Percentiles rank a stretch among this genome's conserved stretches.
Conservation (phyloP, 306 rosid genomes). For the Cucurbita pepo region DNA sequence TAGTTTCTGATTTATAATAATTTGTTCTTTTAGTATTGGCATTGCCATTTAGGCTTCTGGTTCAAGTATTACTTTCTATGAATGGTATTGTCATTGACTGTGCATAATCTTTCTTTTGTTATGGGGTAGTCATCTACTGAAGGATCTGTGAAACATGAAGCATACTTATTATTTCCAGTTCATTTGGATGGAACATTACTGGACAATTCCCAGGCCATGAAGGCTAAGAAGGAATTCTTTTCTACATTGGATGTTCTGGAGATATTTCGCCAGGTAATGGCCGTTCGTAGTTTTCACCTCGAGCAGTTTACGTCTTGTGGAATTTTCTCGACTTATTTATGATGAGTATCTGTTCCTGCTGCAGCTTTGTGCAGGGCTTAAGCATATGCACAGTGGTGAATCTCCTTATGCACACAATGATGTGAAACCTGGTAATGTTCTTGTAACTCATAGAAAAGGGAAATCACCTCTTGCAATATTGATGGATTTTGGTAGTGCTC, state of each 20-base stretch:
- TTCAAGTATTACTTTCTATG: not conserved
- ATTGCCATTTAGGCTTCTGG: not conserved
- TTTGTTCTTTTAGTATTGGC: not conserved
- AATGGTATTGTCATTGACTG: not conserved
- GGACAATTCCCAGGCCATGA: slow-evolving; percentile 80
- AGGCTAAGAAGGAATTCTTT: slow-evolving; percentile 68
- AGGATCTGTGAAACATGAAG: slow-evolving; percentile 85
- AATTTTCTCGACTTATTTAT: not conserved
- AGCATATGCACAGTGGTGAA: slow-evolving; percentile 88
- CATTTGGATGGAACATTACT: slow-evolving; percentile 96
- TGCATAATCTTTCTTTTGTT: slow-evolving; percentile 8
- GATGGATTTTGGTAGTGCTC: slow-evolving; percentile 98
- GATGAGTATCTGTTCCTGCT: not conserved
- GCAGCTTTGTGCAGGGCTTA: slow-evolving; percentile 97
- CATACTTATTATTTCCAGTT: slow-evolving; percentile 92
- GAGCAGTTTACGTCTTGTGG: not conserved
- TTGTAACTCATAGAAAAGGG: slow-evolving; percentile 68
- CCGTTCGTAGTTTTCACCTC: not conserved
- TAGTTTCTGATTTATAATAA: not conserved
- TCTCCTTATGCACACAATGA: slow-evolving; percentile 98
- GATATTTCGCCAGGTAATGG: slow-evolving; percentile 73
- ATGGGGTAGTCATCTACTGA: slow-evolving; percentile 55
- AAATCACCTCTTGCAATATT: slow-evolving; percentile 75
- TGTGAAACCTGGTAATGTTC: slow-evolving; percentile 92
- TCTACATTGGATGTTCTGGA: slow-evolving; percentile 85